Evolutionary conservation across 2,329 filamentous ascomycete species (phyloP).

Genomic region (Fusarium fracticaudum): DNA sequence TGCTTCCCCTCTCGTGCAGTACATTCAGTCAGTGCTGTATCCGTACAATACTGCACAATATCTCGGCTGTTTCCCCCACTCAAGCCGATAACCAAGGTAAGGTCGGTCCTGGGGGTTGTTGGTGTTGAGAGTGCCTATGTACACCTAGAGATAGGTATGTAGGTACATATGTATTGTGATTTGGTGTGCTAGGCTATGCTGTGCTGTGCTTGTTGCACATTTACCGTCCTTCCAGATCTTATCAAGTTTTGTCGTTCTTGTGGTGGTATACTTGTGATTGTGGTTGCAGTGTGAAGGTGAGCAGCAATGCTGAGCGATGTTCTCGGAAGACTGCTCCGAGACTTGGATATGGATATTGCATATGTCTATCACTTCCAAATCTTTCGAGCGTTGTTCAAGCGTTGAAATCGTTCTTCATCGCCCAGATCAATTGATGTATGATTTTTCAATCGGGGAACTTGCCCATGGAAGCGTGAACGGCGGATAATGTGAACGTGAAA

Average conservation of each 20-base stretch:
- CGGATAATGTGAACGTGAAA: conserved; percentile 7
- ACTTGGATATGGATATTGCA: background rate
- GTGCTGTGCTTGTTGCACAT: background rate
- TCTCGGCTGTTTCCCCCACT: conserved; percentile 35
- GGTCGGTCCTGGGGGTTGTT: background rate
- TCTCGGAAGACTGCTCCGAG: conserved; percentile 31
- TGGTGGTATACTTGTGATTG: conserved; percentile 7
- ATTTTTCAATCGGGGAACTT: background rate
- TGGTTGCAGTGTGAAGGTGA: conserved; percentile 9
- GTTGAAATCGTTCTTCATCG: background rate
- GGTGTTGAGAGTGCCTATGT: background rate
- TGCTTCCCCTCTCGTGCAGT: conserved; percentile 37
- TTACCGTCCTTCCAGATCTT: conserved; percentile 1
- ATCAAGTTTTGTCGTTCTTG: background rate
- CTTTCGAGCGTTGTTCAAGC: background rate
- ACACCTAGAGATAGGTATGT: background rate
- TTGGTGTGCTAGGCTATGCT: background rate
- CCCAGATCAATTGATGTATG: background rate
- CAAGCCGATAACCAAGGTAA: conserved; percentile 2
- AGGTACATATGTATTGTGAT: background rate
- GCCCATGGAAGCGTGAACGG: conserved; percentile 3
- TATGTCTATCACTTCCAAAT: background rate
- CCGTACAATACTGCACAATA: conserved; percentile 10
- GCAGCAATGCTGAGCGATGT: conserved; percentile 12
- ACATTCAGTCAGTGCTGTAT: background rate